Evolutionary conservation across 352 stramenopile genomes (phyloP), one percentile per base, ranked within the genome.

Genomic region (Pelagophyceae sp.): DNA sequence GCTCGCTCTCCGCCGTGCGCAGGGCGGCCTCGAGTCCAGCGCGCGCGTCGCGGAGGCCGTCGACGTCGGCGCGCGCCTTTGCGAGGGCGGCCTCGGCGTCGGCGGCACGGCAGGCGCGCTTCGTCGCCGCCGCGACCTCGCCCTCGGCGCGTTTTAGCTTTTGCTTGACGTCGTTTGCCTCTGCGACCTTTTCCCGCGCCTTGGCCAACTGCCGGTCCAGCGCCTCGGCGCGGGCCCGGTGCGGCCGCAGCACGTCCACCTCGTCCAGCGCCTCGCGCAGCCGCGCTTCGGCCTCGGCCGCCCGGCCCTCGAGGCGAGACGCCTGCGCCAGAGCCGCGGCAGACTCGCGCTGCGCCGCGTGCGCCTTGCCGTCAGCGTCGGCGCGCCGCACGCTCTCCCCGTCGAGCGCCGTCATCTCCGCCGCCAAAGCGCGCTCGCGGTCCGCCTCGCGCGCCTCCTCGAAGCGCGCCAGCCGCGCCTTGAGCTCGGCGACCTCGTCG

Each of bases 171-270:
- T 74, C 67, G 15, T 1, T 37, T 0, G 33, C 33, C 35, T 50
- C 33, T 23, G 1, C 11, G 20, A 51, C 5, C n/a, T 74, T 74
- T 3, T 74, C 67, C 17, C 37, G 33, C 67, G n/a, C 1, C 35
- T 15, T 20, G 3, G 35, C 27, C 2, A 74, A 1, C 38, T 58
- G 67, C 15, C 33, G 67, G 35, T 74, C 67, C 20, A 20, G 2
- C 17, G 33, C 67, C 5, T 50, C 67, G 2, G 27, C 35, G 15
- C 27, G 35, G 15, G 51, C 67, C 17, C 35, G 35, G 35, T 0
- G n/a, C 35, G 67, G 67, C 67, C 67, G 67, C 5, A 74, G 38
- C 67, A 74, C 67, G 67, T 74, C 67, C 17, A 74, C 5, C 67
- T 74, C 67, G 67, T 74, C 67, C 17, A 11, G 2, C 1, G 2